phyloP scores from a whole-genome alignment of 2,329 filamentous ascomycete genomes.

The Alternaria tenuissima region DNA sequence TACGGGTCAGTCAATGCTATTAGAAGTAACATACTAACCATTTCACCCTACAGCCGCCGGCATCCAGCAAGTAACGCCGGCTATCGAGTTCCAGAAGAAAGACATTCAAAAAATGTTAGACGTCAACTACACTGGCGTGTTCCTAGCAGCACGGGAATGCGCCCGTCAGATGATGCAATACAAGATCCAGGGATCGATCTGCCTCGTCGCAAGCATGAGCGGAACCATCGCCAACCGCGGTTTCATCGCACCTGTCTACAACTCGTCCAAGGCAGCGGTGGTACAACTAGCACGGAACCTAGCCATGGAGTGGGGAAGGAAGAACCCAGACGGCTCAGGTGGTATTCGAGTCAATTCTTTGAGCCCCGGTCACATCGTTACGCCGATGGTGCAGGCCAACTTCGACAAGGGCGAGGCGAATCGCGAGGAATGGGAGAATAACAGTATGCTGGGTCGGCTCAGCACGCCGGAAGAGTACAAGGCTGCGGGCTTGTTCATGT shows the following conservation, averaged over 20 bases:
- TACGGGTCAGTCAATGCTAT: conserved; percentile 5
- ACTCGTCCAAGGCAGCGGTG: conserved; percentile 77
- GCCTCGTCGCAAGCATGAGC: conserved; percentile 69
- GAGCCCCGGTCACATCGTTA: conserved; percentile 79
- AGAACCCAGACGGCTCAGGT: conserved; percentile 59
- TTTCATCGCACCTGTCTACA: conserved; percentile 72
- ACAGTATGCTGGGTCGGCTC: conserved; percentile 76
- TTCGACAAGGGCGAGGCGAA: conserved; percentile 76
- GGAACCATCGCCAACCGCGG: conserved; percentile 69
- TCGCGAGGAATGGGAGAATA: conserved; percentile 71
- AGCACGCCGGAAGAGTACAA: conserved; percentile 48
- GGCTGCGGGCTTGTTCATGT: conserved; percentile 44
- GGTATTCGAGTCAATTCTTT: conserved; percentile 81
- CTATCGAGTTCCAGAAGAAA: conserved; percentile 74
- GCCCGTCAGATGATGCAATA: conserved; percentile 69
- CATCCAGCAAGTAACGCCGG: conserved; percentile 81
- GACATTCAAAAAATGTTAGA: conserved; percentile 67
- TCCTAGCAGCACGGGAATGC: conserved; percentile 67
- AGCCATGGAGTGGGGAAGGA: conserved; percentile 70
- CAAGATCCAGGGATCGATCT: conserved; percentile 65
- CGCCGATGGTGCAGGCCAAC: conserved; percentile 81
- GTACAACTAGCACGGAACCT: conserved; percentile 74
- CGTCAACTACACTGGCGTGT: conserved; percentile 66
- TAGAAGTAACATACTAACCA: background rate
- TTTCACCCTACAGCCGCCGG: conserved; percentile 62